phyloP scores from a whole-genome alignment of 2,329 filamentous ascomycete species.

The Dendrostoma leiphaemia region DNA sequence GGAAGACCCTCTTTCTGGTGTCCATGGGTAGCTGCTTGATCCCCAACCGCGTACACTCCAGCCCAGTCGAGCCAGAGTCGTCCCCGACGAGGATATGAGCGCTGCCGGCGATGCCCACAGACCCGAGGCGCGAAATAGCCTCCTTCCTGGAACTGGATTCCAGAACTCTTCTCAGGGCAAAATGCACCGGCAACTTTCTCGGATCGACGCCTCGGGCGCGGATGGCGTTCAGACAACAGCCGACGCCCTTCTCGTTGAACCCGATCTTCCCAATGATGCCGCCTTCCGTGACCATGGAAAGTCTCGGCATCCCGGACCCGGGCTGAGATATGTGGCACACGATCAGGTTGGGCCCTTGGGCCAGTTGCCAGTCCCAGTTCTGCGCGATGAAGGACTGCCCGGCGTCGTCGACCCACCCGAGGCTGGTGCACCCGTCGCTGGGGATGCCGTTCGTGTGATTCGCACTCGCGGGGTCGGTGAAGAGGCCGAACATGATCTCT shows the following conservation, averaged over 20 bases:
- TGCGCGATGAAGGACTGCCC: constrained; percentile 12
- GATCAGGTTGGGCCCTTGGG: constrained; percentile 15
- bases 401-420: not conserved
- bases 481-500: constrained; percentile 18
- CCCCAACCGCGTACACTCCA: constrained; percentile 14
- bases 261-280: constrained; percentile 67
- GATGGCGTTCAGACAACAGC: constrained; percentile 61
- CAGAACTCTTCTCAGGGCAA: constrained; percentile 54
- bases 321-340: constrained; percentile 25
- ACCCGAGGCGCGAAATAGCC: not conserved
- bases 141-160: constrained; percentile 40
- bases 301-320: constrained; percentile 19
- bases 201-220: constrained; percentile 52
- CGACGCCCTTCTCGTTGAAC: constrained; percentile 57
- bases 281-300: constrained; percentile 43
- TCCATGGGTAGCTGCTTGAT: constrained; percentile 4
- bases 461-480: not conserved
- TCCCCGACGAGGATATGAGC: constrained; percentile 19
- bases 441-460: not conserved
- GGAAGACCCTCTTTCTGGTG: not conserved
- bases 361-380: constrained; percentile 19
- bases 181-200: constrained; percentile 55
- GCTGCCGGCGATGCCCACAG: constrained; percentile 11
- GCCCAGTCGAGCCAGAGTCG: not conserved
- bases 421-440: constrained; percentile 19